Conservation (phyloP, 768 basidiomycete genomes). For the Suillus bovinus region DNA sequence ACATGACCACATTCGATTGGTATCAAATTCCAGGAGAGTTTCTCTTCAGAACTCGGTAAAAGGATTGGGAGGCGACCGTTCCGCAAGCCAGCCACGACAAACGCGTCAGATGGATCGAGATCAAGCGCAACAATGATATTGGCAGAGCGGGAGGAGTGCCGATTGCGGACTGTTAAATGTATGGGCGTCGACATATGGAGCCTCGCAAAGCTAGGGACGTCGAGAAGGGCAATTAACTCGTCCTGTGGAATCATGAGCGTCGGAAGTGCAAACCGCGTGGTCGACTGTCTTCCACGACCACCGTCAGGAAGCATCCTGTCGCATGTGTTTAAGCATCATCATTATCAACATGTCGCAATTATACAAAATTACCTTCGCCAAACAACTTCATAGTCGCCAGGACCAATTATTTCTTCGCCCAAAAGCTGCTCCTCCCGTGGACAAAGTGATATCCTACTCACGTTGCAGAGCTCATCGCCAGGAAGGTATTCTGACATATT, state of each 20-base stretch:
- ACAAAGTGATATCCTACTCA: constrained; percentile 52
- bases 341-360: neutral
- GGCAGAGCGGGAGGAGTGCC: constrained; percentile 61
- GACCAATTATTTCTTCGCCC: constrained; percentile 41
- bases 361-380: constrained; percentile 59
- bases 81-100: constrained; percentile 78
- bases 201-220: constrained; percentile 58
- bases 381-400: constrained; percentile 58
- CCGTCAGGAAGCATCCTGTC: constrained; percentile 49
- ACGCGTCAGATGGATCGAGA: constrained; percentile 64
- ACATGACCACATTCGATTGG: constrained; percentile 76
- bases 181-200: constrained; percentile 65
- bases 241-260: constrained; percentile 59
- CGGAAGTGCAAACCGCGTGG: constrained; percentile 60
- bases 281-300: constrained; percentile 44
- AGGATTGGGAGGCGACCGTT: constrained; percentile 67
- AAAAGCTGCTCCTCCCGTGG: constrained; percentile 39
- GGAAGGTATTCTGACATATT: constrained; percentile 52
- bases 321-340: neutral
- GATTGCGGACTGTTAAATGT: constrained; percentile 63
- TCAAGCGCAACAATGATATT: constrained; percentile 75
- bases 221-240: constrained; percentile 63
- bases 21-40: constrained; percentile 64
- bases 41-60: constrained; percentile 71
- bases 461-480: constrained; percentile 64